phyloP scores from a whole-genome alignment of 2,329 filamentous ascomycete genomes.

The Ilyonectria sp. region DNA sequence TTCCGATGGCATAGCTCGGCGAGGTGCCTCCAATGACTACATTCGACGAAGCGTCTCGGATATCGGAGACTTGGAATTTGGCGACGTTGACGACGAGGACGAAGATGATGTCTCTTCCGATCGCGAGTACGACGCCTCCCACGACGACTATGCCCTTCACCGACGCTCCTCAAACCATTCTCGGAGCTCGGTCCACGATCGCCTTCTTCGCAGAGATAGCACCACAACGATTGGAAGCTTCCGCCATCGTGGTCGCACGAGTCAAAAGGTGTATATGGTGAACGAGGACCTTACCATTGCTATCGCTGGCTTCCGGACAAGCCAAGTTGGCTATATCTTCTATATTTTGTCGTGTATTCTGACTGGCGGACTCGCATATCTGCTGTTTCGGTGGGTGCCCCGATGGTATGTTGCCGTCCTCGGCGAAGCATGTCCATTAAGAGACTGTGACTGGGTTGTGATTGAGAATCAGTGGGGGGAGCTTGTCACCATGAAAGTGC shows the following conservation, averaged over 20 bases:
- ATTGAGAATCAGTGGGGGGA: slow-evolving; percentile 99
- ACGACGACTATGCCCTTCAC: slow-evolving; percentile 66
- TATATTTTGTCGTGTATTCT: slow-evolving; percentile 81
- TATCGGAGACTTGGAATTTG: slow-evolving; percentile 57
- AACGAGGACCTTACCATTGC: slow-evolving; percentile 96
- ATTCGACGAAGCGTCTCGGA: slow-evolving; percentile 54
- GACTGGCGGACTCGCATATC: slow-evolving; percentile 84
- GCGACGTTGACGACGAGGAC: slow-evolving; percentile 58
- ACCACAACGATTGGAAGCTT: slow-evolving; percentile 77
- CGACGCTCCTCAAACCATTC: slow-evolving; percentile 76
- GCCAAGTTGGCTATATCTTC: slow-evolving; percentile 74
- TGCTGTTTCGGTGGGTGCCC: slow-evolving; percentile 92
- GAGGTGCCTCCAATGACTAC: slow-evolving; percentile 44
- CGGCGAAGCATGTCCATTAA: slow-evolving; percentile 78
- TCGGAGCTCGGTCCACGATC: slow-evolving; percentile 69
- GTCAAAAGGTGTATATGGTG: slow-evolving; percentile 92
- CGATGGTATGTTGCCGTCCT: slow-evolving; percentile 85
- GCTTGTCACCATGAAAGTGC: slow-evolving; percentile 82
- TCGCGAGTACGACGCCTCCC: slow-evolving; percentile 57
- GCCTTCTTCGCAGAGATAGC: slow-evolving; percentile 81
- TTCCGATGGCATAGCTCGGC: slow-evolving; percentile 50
- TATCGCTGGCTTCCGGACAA: slow-evolving; percentile 91
- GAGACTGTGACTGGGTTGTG: slow-evolving; percentile 90
- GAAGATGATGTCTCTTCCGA: slow-evolving; percentile 59
- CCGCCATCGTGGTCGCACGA: slow-evolving; percentile 75